phyloP scores from a whole-genome alignment of 495 filamentous ascomycete species.

The Sabuloglossum arenarium region DNA sequence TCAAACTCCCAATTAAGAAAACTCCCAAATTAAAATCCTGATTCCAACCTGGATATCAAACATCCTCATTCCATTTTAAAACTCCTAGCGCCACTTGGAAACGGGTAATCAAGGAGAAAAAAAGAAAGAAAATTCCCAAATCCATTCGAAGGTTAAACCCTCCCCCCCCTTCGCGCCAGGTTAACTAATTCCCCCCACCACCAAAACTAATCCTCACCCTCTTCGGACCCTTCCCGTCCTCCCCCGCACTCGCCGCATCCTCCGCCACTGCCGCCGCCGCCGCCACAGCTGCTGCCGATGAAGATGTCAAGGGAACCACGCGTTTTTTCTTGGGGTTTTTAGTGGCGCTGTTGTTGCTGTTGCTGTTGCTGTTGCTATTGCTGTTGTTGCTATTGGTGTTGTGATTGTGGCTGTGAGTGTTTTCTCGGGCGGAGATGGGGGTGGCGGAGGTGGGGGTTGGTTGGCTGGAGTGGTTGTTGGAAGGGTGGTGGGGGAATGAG shows the following conservation, averaged over 20 bases:
- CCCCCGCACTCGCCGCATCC: not conserved
- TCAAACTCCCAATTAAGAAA: too few species aligned
- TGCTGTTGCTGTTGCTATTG: not conserved
- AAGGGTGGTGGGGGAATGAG: not conserved
- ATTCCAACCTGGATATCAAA: too few species aligned
- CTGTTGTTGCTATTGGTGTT: not conserved
- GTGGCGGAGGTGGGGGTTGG: too few species aligned
- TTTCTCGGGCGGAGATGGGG: too few species aligned
- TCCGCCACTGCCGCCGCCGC: not conserved
- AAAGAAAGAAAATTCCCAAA: too few species aligned
- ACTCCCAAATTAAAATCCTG: too few species aligned
- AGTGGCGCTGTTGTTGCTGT: not conserved
- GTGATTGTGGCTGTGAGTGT: not conserved
- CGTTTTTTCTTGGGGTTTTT: not conserved
- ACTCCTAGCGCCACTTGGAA: too few species aligned
- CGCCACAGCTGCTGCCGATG: not conserved
- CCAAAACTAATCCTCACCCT: conserved; percentile 1
- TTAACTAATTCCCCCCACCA: not conserved
- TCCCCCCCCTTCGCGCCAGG: too few species aligned
- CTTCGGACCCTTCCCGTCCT: not conserved
- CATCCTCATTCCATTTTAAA: too few species aligned
- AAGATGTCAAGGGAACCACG: not conserved
- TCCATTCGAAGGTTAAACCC: too few species aligned
- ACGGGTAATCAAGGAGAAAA: too few species aligned
- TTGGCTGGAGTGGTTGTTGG: not conserved